Base-by-base conservation (phyloP, 495 filamentous ascomycete genomes). In the Entonaema liquescens region DNA sequence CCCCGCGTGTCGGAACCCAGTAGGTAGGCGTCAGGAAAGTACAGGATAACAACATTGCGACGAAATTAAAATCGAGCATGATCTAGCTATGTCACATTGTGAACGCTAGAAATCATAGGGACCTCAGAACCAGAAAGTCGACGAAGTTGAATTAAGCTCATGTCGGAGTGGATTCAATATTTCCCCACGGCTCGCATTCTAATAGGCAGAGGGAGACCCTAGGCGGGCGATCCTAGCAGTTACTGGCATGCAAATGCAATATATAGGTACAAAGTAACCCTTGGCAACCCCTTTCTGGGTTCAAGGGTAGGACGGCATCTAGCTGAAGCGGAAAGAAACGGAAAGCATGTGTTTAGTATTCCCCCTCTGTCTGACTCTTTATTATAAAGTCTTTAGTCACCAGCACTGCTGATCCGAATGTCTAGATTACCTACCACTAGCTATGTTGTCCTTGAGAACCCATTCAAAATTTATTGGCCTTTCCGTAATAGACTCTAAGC, bases 111-210 rank as follows among this genome's bases (percentile, higher is more conserved):
- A 53, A 17, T 5, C 1, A 29, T 28, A 7, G 13, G 12, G 29
- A 8, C 29, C 1, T 28, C 50, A 40, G 5, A 23, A 11, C 35
- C 28, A 49, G 11, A 19, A 54, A 53, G 42, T 25, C 19, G 1
- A 59, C 3, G 68, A 58, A 5, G 68, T 71, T 53, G 26, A 17
- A 71, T 59, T 71, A 67, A 71, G n/a, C 68, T 71, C 58, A 40
- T 26, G n/a, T 12, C 25, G 29, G 42, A 33, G 42, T 42, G 15
- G 58, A 59, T 35, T 42, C 35, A 55, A 56, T 36, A 55, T 29
- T 59, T 38, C 21, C 62, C 64, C 35, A 38, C 53, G 44, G 29
- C 42, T 38, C 28, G 47, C 33, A 12, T 29, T 38, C 42, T 15
- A 11, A 33, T 36, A 55, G 29, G 60, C 17, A 40, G 21, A 13